These are phyloP conservation scores for Vigna radiata DNA, from an alignment of 306 rosid genomes.

Conservation along the genomic window DNA sequence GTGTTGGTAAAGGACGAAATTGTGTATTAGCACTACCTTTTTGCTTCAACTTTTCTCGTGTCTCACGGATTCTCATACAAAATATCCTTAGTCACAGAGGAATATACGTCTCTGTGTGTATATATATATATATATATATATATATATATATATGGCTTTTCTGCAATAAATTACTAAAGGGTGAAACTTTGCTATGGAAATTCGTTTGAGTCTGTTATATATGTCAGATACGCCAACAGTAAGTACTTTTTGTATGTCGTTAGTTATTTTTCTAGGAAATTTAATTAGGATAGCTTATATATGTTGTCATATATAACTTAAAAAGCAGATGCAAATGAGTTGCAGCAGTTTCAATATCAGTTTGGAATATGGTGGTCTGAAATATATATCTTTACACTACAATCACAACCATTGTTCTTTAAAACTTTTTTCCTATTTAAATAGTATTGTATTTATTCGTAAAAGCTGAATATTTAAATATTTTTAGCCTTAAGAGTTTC, in stretches of 20 bases:
- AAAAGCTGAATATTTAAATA: not conserved
- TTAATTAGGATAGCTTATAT: not conserved
- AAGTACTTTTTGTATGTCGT: constrained; percentile 14
- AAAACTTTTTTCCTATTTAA: not conserved
- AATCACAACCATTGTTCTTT: not conserved
- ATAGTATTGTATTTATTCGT: not conserved
- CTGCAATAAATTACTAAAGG: constrained; percentile 11
- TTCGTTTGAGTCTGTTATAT: constrained; percentile 2
- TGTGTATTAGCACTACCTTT: constrained; percentile 25
- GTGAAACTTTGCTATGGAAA: not conserved
- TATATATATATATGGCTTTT: not conserved
- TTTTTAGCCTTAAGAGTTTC: not conserved
- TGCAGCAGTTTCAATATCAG: not conserved
- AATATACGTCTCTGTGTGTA: not conserved
- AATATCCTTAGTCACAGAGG: constrained; percentile 24
- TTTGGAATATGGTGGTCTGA: not conserved
- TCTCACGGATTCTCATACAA: constrained; percentile 42
- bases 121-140: too few species aligned
- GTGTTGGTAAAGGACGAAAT: constrained; percentile 32
- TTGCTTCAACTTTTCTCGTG: constrained; percentile 42
- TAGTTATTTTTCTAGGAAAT: not conserved
- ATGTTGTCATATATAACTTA: not conserved
- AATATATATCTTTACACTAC: not conserved
- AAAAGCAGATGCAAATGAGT: not conserved
- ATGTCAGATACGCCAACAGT: not conserved